Evolutionary conservation across 179 eudicot genomes (phyloP), one percentile per base, ranked within the genome.

Genomic region (Actinidia chinensis): DNA sequence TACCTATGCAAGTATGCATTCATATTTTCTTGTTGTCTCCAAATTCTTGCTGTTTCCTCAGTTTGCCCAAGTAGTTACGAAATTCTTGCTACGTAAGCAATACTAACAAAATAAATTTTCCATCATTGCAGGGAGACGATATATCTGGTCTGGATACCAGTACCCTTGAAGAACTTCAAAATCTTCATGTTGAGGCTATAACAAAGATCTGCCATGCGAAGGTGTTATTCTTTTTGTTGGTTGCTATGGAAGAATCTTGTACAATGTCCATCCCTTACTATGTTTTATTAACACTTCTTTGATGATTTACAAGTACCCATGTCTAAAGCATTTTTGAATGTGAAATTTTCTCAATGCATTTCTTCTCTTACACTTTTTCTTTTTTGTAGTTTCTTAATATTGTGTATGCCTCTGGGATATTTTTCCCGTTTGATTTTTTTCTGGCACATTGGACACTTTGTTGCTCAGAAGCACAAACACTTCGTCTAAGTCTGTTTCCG

Each of bases 181-280:
- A 73, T 44, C 66, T 83, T 55, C 83, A 83, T 58, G 85, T 83
- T 44, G 85, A 83, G 80, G 85, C 85, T 58, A 83, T 83, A 46
- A 79, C 83, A 48, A 83, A 83, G 80, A 83, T 83, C 22, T 79
- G 83, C 46, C 83, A 76, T 79, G 82, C 85, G 75, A 83, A 83
- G 80, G 85, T 83, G 15, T 54, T 25, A 61, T 22, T 75, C 69
- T 23, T 75, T 14, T 22, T 8, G 23, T 60, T 61, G 22, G 46
- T 60, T 36, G 15, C 5, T 73, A 13, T 54, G 8, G 5, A 14
- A 33, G 61, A n/a, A 36, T 17, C 9, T n/a, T 33, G 22, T 70
- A 7, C n/a, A 4, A 73, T 55, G 48, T 8, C 17, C 33, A 54
- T 73, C 25, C 22, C 42, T 47, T 18, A 28, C 51, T 17, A 71